phyloP scores from a whole-genome alignment of 768 basidiomycete species.

The Vararia minispora region DNA sequence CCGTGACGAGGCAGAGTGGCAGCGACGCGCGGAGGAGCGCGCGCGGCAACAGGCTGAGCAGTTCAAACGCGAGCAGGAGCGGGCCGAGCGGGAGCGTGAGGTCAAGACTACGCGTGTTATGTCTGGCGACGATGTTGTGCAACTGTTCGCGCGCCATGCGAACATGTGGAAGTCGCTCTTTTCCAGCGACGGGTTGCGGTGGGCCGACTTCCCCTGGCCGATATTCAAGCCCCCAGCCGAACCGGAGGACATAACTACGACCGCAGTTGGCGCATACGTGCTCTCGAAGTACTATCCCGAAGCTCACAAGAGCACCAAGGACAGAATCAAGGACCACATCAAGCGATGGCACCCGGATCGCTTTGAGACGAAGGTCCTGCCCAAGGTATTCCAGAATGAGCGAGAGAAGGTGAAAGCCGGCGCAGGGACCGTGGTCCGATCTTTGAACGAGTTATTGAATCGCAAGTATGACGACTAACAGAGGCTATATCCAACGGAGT shows the following conservation, averaged over 20 bases:
- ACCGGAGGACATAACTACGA: conserved; percentile 51
- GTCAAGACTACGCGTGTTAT: conserved; percentile 29
- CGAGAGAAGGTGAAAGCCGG: conserved; percentile 58
- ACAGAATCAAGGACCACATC: conserved; percentile 66
- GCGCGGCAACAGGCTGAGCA: conserved; percentile 55
- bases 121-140: conserved; percentile 44
- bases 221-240: conserved; percentile 42
- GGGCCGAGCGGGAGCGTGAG: conserved; percentile 34
- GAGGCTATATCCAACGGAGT: too few relatives aligned
- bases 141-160: conserved; percentile 51
- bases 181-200: conserved; percentile 32
- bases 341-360: conserved; percentile 77
- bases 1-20: conserved; percentile 42
- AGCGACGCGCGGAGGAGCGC: conserved; percentile 52
- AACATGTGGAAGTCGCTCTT: conserved; percentile 41
- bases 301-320: conserved; percentile 43
- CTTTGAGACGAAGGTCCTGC: conserved; percentile 59
- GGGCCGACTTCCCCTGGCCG: conserved; percentile 71
- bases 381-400: conserved; percentile 52
- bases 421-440: conserved; percentile 61
- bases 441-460: conserved; percentile 59
- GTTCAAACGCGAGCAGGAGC: conserved; percentile 60
- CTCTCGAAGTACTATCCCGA: conserved; percentile 47
- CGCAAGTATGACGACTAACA: conserved; percentile 21
- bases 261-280: conserved; percentile 50